A percentile compares a stretch with the other conserved stretches of the same genome.
Conservation (phyloP, 805 yeast species). For the Myxozyma nipponensis region DNA sequence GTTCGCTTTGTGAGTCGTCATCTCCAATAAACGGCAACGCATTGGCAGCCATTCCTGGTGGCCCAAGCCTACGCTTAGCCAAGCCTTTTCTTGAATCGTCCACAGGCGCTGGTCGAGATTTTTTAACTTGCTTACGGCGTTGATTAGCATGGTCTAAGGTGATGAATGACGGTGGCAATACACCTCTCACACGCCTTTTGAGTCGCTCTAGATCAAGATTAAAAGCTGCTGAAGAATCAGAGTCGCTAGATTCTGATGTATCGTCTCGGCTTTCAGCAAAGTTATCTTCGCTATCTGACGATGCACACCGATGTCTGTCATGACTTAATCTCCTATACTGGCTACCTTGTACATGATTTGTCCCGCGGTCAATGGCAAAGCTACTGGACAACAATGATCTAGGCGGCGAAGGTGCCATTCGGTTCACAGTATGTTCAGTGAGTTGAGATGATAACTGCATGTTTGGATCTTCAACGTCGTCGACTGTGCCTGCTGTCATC, state of each 20-base stretch:
- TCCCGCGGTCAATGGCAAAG: not conserved
- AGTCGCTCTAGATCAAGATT: slow-evolving; percentile 23
- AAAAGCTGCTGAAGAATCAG: slow-evolving; percentile 5
- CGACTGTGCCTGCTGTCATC: no score
- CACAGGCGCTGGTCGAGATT: not conserved
- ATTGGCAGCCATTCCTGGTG: not conserved
- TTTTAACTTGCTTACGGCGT: not conserved
- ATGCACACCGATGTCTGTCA: no score
- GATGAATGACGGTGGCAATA: slow-evolving; percentile 32
- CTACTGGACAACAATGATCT: not conserved
- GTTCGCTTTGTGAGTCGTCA: no score
- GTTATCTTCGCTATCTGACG: not conserved
- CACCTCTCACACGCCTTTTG: slow-evolving; percentile 29
- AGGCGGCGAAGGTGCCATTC: not conserved
- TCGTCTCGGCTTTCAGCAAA: not conserved
- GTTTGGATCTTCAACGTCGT: no score
- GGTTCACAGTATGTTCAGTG: not conserved
- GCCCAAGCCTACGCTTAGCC: slow-evolving; percentile 24
- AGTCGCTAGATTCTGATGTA: not conserved
- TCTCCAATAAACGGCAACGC: no score
- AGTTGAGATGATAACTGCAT: no score
- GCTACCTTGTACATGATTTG: no score
- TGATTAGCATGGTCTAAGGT: slow-evolving; percentile 22
- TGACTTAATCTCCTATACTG: no score
- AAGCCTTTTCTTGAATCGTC: slow-evolving; percentile 22